Conservation (phyloP, 345 rosid species). For the Ricinus communis region DNA sequence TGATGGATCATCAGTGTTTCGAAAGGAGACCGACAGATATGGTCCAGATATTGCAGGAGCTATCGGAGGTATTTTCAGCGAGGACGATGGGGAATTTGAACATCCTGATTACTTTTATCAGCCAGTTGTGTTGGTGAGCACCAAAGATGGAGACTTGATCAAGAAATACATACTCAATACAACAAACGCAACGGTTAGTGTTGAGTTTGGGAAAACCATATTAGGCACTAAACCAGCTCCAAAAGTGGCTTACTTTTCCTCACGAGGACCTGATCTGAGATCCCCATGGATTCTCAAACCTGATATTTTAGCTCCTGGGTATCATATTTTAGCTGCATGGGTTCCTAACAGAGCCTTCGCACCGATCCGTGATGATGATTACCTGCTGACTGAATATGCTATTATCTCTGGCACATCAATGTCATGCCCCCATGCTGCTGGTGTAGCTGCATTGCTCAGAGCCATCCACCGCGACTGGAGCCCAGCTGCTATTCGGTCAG, state of each 20-base stretch:
- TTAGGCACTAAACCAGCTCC: conserved; percentile 42
- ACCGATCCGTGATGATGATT: conserved; percentile 24
- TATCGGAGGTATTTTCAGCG: conserved; percentile 38
- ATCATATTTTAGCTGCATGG: conserved; percentile 48
- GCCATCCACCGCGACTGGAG: conserved; percentile 42
- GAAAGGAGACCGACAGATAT: conserved; percentile 18
- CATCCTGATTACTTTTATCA: conserved; percentile 19
- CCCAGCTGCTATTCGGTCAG: conserved; percentile 45
- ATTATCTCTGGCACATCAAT: conserved; percentile 44
- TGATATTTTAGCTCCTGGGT: conserved; percentile 47
- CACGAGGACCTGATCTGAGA: conserved; percentile 40
- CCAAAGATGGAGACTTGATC: conserved; percentile 26
- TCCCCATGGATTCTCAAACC: conserved; percentile 53
- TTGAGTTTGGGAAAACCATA: conserved; percentile 34
- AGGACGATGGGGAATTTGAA: conserved; percentile 18
- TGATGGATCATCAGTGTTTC: neutral
- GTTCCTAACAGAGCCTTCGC: conserved; percentile 34
- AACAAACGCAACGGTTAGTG: conserved; percentile 21
- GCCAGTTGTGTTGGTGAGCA: conserved; percentile 28
- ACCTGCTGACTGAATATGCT: conserved; percentile 39
- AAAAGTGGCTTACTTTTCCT: conserved; percentile 39
- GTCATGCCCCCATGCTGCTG: conserved; percentile 48
- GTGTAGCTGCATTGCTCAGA: conserved; percentile 40
- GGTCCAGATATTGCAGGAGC: conserved; percentile 29
- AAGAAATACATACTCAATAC: conserved; percentile 28